phyloP scores from a whole-genome alignment of 768 basidiomycete genomes.

The Leucocoprinus leucothites region DNA sequence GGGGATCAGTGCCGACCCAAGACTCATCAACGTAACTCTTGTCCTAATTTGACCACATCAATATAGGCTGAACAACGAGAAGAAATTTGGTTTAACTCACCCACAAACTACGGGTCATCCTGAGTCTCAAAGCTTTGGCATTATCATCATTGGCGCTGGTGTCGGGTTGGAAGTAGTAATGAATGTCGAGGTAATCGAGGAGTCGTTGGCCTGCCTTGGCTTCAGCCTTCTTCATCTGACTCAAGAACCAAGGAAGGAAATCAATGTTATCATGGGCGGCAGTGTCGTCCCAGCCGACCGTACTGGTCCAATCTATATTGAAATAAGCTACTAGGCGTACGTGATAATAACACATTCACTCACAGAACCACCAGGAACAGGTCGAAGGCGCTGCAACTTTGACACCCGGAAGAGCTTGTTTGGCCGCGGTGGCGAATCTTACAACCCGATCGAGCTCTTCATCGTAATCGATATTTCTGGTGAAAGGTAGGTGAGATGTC shows the following conservation, averaged over 20 bases:
- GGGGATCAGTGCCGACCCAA: conserved; percentile 41
- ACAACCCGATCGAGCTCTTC: conserved; percentile 48
- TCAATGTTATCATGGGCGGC: conserved; percentile 50
- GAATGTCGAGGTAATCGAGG: conserved; percentile 54
- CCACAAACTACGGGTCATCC: conserved; percentile 51
- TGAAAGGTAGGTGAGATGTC: background rate
- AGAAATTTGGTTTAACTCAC: conserved; percentile 20
- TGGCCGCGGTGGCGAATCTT: conserved; percentile 36
- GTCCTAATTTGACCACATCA: conserved; percentile 27
- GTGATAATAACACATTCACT: conserved; percentile 15
- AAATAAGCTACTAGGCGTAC: background rate
- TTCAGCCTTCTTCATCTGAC: conserved; percentile 41
- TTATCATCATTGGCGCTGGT: conserved; percentile 51
- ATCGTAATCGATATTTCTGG: conserved; percentile 44
- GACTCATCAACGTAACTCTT: conserved; percentile 52
- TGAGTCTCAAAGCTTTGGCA: conserved; percentile 46
- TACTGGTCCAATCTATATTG: conserved; percentile 49
- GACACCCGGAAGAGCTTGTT: conserved; percentile 41
- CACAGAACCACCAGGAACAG: conserved; percentile 45
- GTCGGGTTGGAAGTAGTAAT: conserved; percentile 53
- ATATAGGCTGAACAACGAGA: background rate
- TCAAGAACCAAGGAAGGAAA: conserved; percentile 55
- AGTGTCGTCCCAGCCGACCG: conserved; percentile 44
- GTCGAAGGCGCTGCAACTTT: conserved; percentile 46
- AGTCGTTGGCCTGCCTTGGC: conserved; percentile 34